phyloP scores from a whole-genome alignment of 495 filamentous ascomycete species.

The Penicillium dipodomyicola region DNA sequence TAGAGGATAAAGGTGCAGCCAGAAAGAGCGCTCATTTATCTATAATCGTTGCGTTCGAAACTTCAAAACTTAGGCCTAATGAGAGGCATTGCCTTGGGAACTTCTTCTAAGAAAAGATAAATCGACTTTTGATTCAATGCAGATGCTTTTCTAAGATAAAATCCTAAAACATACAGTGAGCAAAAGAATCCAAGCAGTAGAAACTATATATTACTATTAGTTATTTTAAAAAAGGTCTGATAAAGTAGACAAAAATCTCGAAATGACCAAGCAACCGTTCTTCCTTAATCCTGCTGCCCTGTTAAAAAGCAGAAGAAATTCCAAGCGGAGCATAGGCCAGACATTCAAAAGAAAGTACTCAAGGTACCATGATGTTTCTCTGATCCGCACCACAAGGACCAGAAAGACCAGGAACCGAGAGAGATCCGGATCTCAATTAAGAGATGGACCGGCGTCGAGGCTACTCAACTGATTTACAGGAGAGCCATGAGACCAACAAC shows the following conservation, averaged over 20 bases:
- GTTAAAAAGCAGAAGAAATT: constrained; percentile 8
- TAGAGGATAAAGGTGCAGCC: not conserved
- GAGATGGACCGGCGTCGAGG: constrained; percentile 2
- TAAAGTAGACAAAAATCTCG: constrained; percentile 23
- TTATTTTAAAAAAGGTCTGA: constrained; percentile 15
- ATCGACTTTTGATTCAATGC: constrained; percentile 1
- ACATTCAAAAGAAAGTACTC: constrained; percentile 11
- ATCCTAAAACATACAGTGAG: not conserved
- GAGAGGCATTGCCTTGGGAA: not conserved
- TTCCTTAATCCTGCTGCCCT: constrained; percentile 4
- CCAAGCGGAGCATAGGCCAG: constrained; percentile 16
- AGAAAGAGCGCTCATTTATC: not conserved
- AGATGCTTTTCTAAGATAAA: not conserved
- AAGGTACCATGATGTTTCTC: not conserved
- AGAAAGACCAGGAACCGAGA: constrained; percentile 3
- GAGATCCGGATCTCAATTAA: not conserved
- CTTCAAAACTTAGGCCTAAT: not conserved
- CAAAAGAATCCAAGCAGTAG: constrained; percentile 10
- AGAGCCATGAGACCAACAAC: constrained; percentile 42
- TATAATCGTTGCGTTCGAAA: not conserved
- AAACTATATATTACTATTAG: constrained; percentile 31
- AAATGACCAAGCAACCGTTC: constrained; percentile 30
- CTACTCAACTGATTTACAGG: constrained; percentile 32
- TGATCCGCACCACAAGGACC: constrained; percentile 24
- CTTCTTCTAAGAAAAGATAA: not conserved